Evolutionary conservation across 768 basidiomycete species (phyloP), one percentile per base, ranked within the genome.

Genomic region (Hypsizygus marmoreus): DNA sequence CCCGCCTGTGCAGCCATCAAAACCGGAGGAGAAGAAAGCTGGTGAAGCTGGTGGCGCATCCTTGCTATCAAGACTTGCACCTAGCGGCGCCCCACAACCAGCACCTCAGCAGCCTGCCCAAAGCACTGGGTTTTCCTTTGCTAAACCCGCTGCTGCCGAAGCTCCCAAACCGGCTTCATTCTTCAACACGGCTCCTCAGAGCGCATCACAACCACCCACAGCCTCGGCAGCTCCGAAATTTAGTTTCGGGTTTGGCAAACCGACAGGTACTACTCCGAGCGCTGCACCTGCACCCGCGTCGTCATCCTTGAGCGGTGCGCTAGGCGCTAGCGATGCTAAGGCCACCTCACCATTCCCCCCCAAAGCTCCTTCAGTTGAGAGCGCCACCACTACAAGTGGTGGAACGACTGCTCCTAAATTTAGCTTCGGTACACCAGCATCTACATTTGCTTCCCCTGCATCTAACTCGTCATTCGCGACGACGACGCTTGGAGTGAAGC

Each of bases 181-280:
- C 11, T 65, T 68, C 25, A 39, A 49, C 41, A 44, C 57, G 8
- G 16, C 44, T 28, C 1, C 36, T 32, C 54, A 56, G 38, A 39
- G 58, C 6, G 47, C 64, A 28, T 28, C 55, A 6, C 28, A 58
- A 12, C 43, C 46, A 26, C 48, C 59, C 36, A 32, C 49, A 22
- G 60, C 64, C 44, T 64, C 60, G 34, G 47, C 66, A 6, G 42
- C 56, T 19, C 57, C 63, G 5, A 72, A 70, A 47, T 76, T 75
- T 51, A 68, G 50, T 51, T 70, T 77, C 50, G 69, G 66, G n/a
- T 47, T 65, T 36, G 48, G 35, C 9, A 54, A 49, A 31, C 23
- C 48, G 40, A 26, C 52, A 44, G 26, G 43, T 13, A 28, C 47
- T 40, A 13, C 56, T 13, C 25, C 53, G 28, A 13, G 51, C 3